Evolutionary conservation across 768 basidiomycete species (phyloP), one percentile per base, ranked within the genome.

Genomic region (Cantharellus cinnabarinus): DNA sequence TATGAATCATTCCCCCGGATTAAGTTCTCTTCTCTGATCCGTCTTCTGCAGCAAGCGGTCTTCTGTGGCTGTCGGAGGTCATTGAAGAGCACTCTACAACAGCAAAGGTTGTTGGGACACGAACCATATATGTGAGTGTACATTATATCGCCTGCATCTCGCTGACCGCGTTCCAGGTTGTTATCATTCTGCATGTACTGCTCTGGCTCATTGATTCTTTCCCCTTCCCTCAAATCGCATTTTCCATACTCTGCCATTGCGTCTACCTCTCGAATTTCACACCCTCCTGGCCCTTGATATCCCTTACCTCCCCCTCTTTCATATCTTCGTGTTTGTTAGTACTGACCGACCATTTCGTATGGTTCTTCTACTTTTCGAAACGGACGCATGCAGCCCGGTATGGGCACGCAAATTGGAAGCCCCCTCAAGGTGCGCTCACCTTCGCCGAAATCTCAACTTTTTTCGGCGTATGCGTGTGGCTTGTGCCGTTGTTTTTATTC

Each of bases 221-320:
- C 2, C 94, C 95, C 0, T 65, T 85, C 15, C 69, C 76, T 42
- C 84, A 85, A 61, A 81, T 80, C 15, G 63, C 76, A 2, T 90
- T 97, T 71, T 93, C 89, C 2, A 76, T 89, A 62, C 55, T 75
- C 58, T 93, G 88, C 66, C 95, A 99, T 65, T 44, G 85, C 59
- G 76, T 95, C 61, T 99, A 97, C 71, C 79, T 91, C 42, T 84
- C 86, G 70, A 98, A 97, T 71, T 95, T 98, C 70, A 87, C 89
- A 5, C 65, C 71, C 3, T 75, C 76, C 34, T 99, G 95, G 94
- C 95, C 95, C 1, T 71, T 89, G 67, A 97, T 99, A 65, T 91
- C 89, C 2, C 77, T 99, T 54, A 78, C 87, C 14, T 97, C 93
- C 0, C 67, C 73, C 20, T 79, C 81, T 3, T 98, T 99, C 75